phyloP scores from a whole-genome alignment of 257 asterid genomes.

The Catharanthus roseus region DNA sequence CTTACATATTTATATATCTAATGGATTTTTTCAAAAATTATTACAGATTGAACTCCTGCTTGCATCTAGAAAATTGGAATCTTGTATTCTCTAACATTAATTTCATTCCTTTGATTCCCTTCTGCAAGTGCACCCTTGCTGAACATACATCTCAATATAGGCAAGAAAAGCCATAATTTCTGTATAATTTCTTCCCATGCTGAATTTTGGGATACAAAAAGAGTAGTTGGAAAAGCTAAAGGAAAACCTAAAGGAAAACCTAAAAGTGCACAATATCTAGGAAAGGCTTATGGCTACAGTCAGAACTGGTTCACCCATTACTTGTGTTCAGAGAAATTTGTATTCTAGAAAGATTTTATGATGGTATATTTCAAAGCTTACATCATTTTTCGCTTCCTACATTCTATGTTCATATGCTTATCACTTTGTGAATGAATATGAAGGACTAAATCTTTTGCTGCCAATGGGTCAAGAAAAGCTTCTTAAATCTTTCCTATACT shows the following conservation, averaged over 20 bases:
- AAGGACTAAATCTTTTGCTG: constrained; percentile 12
- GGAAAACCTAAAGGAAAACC: not conserved
- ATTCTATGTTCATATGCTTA: not conserved
- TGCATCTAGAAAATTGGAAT: not conserved
- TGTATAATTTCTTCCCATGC: not conserved
- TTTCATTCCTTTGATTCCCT: not conserved
- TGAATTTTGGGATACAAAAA: not conserved
- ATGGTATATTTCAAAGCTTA: no score
- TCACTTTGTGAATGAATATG: not conserved
- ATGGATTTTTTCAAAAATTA: not conserved
- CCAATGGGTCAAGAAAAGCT: constrained; percentile 17
- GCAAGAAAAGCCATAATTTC: not conserved
- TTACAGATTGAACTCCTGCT: not conserved
- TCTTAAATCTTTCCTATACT: constrained; percentile 21
- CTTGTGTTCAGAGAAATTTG: not conserved
- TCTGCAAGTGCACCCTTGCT: not conserved
- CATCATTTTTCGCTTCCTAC: not conserved
- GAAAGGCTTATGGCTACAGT: not conserved
- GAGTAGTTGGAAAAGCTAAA: not conserved
- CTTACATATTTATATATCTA: not conserved
- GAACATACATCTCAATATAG: not conserved
- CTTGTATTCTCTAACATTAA: not conserved
- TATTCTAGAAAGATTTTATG: not conserved
- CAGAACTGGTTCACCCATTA: not conserved
- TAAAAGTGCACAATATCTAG: not conserved